These are phyloP conservation scores for Stylosanthes scabra DNA, from an alignment of 331 rosid genomes.

Conservation along the genomic window DNA sequence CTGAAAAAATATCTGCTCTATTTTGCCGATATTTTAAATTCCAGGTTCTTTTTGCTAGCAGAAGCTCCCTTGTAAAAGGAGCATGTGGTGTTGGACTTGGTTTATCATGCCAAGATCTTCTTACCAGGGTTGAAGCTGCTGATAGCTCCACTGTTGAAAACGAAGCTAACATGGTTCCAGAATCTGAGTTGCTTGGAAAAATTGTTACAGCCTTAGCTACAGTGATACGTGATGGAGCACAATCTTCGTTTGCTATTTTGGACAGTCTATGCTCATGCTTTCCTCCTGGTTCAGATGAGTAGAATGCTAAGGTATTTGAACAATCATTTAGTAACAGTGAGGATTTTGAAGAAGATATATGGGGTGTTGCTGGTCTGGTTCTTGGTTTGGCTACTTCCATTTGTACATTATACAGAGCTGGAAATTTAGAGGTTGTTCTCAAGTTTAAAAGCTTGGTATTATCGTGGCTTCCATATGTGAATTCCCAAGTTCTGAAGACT, in stretches of 20 bases:
- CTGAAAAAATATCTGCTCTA: slow-evolving; percentile 26
- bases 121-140: slow-evolving; percentile 69
- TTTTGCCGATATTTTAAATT: slow-evolving; percentile 40
- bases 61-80: slow-evolving; percentile 91
- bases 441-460: slow-evolving; percentile 71
- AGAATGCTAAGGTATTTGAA: slow-evolving; percentile 46
- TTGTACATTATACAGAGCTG: slow-evolving; percentile 78
- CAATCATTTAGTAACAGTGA: slow-evolving; percentile 49
- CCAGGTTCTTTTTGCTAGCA: slow-evolving; percentile 77
- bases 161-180: slow-evolving; percentile 57
- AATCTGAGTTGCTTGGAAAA: slow-evolving; percentile 66
- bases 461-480: slow-evolving; percentile 81
- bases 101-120: slow-evolving; percentile 88
- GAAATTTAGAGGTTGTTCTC: slow-evolving; percentile 67
- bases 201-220: slow-evolving; percentile 65
- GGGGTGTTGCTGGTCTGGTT: slow-evolving; percentile 98
- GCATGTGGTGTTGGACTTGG: slow-evolving; percentile 98
- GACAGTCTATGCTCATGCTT: slow-evolving; percentile 66
- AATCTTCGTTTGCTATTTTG: slow-evolving; percentile 58
- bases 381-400: slow-evolving; percentile 86
- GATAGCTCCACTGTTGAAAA: slow-evolving; percentile 53
- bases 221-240: slow-evolving; percentile 61
- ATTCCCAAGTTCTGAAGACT: slow-evolving; percentile 47
- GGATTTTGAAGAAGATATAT: slow-evolving; percentile 82
- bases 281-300: slow-evolving; percentile 48